Evolutionary conservation across 2,329 filamentous ascomycete species (phyloP).

Genomic region (Aureobasidium melanogenum): DNA sequence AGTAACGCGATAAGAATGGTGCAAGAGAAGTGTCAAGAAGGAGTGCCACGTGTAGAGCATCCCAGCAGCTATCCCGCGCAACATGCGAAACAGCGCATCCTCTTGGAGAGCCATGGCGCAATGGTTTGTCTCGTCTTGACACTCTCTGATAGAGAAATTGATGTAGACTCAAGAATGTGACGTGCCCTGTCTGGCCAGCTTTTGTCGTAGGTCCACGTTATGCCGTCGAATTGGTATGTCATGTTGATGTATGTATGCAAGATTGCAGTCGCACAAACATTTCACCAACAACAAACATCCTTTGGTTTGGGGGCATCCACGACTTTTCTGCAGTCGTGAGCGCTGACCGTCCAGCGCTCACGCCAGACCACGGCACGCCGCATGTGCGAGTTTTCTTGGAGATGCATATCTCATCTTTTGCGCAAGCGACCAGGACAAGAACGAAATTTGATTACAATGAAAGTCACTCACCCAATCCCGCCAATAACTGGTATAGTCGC

Average conservation of each 20-base stretch:
- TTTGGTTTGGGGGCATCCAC: not conserved
- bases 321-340: not conserved
- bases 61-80: not conserved
- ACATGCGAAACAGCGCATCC: not conserved
- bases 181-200: not conserved
- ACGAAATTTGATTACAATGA: not conserved
- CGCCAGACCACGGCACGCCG: not conserved
- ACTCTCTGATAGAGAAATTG: not conserved
- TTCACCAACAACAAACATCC: not conserved
- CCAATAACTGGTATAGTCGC: constrained; percentile 99
- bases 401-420: not conserved
- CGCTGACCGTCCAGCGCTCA: not conserved
- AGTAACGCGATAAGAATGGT: not conserved
- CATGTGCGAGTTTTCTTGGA: not conserved
- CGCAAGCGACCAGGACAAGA: not conserved
- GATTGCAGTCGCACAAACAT: not conserved
- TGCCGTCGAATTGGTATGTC: not conserved
- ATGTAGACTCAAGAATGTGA: not conserved
- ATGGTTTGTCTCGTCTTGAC: not conserved
- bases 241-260: not conserved
- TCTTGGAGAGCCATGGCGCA: not conserved
- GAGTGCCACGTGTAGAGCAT: not conserved
- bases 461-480: constrained; percentile 80
- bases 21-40: constrained; percentile 1
- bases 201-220: not conserved